phyloP scores from a whole-genome alignment of 345 rosid species.

The Pugionium cornutum region DNA sequence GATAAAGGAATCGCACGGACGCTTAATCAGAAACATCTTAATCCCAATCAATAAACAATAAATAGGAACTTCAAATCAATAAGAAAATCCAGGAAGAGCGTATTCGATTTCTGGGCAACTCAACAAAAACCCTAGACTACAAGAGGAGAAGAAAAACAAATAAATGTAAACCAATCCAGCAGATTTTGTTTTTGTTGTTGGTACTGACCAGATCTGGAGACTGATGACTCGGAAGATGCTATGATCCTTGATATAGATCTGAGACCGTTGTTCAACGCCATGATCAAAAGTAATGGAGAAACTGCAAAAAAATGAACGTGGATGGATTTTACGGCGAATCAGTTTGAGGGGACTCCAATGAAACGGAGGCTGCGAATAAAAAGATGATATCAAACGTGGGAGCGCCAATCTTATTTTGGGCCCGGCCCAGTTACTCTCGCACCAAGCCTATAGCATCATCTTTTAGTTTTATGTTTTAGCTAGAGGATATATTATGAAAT shows the following conservation, averaged over 20 bases:
- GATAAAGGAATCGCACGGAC: neutral
- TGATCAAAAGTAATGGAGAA: constrained; percentile 30
- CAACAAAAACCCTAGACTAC: constrained; percentile 16
- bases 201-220: constrained; percentile 60
- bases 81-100: neutral
- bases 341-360: constrained; percentile 5
- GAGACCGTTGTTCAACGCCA: constrained; percentile 70
- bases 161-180: constrained; percentile 2
- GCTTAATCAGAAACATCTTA: neutral
- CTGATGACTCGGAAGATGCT: constrained; percentile 51
- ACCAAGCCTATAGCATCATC: neutral
- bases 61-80: neutral
- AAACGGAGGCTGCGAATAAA: neutral
- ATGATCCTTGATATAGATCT: constrained; percentile 76
- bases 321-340: constrained; percentile 23
- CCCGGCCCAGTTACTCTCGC: constrained; percentile 16
- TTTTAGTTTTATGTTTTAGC: too few relatives aligned
- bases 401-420: constrained; percentile 8
- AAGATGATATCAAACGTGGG: neutral
- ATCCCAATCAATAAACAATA: neutral
- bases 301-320: constrained; percentile 8
- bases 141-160: neutral
- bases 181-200: neutral
- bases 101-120: constrained; percentile 10
- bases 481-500: too few relatives aligned